Percentiles rank a stretch among this genome's conserved stretches.
Evolutionary conservation across 345 rosid genomes (phyloP).

Genomic region (Eucalyptus cloeziana): DNA sequence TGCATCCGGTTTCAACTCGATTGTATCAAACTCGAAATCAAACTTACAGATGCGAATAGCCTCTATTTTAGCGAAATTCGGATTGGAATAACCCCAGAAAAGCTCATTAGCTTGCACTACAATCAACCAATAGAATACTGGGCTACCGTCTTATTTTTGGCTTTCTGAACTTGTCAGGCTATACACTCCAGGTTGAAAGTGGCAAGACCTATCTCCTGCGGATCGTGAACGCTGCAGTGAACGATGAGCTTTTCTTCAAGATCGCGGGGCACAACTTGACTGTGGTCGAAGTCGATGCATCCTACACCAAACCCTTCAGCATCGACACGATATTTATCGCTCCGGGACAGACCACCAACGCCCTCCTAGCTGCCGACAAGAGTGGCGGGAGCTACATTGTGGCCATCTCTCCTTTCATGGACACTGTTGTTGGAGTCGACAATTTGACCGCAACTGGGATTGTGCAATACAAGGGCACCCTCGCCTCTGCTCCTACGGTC

Average conservation of each 20-base stretch:
- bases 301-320: constrained; percentile 42
- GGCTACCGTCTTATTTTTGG: neutral
- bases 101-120: neutral
- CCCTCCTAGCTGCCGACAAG: constrained; percentile 34
- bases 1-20: neutral
- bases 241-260: constrained; percentile 73
- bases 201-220: constrained; percentile 56
- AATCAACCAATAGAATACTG: neutral
- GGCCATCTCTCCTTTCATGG: constrained; percentile 74
- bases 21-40: neutral
- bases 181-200: constrained; percentile 36
- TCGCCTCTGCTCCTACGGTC: constrained; percentile 21
- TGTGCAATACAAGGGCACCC: constrained; percentile 24
- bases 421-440: constrained; percentile 41
- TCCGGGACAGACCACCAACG: constrained; percentile 79
- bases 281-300: constrained; percentile 55
- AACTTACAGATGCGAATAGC: neutral
- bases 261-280: constrained; percentile 54
- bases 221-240: constrained; percentile 56
- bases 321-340: constrained; percentile 47
- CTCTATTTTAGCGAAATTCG: neutral
- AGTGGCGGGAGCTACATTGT: constrained; percentile 34
- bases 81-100: neutral
- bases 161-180: constrained; percentile 6
- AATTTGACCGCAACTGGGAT: constrained; percentile 32